Conservation (phyloP, 139 green algal genomes). For the Coelastrella sp. region DNA sequence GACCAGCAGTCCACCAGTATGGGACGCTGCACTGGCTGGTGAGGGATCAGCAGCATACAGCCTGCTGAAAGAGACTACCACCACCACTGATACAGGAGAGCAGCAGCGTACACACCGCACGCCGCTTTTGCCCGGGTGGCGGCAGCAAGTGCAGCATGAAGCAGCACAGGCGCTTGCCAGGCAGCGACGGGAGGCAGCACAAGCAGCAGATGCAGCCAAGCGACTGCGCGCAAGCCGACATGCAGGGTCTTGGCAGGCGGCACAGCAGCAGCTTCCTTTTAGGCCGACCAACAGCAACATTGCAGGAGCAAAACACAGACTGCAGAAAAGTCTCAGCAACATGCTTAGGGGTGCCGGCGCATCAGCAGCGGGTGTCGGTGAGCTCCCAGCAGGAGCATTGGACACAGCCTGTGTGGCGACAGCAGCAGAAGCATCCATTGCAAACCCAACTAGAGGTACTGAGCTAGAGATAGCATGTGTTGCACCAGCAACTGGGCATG, state of each 20-base stretch:
- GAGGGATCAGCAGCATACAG: not conserved
- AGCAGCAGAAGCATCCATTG: not conserved
- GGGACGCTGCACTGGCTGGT: not conserved
- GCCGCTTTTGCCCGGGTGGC: not conserved
- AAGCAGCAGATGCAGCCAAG: not conserved
- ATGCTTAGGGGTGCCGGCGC: conserved; percentile 18
- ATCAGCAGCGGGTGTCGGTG: not conserved
- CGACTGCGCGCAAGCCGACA: not conserved
- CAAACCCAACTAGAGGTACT: not conserved
- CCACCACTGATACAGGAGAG: not conserved
- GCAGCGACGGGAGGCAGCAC: not conserved
- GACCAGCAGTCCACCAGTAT: too few relatives aligned
- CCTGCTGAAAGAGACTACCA: not conserved
- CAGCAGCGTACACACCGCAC: not conserved
- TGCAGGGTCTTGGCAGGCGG: not conserved
- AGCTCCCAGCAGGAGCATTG: conserved; percentile 15
- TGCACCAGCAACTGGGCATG: not conserved
- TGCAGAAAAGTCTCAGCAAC: conserved; percentile 12
- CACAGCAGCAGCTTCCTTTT: conserved; percentile 16
- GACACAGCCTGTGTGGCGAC: not conserved
- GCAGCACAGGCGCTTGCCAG: not conserved
- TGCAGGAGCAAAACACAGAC: not conserved
- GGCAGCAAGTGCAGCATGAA: not conserved
- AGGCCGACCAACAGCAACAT: not conserved
- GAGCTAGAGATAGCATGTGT: not conserved